phyloP scores from a whole-genome alignment of 345 rosid genomes.

The Populus deltoides region DNA sequence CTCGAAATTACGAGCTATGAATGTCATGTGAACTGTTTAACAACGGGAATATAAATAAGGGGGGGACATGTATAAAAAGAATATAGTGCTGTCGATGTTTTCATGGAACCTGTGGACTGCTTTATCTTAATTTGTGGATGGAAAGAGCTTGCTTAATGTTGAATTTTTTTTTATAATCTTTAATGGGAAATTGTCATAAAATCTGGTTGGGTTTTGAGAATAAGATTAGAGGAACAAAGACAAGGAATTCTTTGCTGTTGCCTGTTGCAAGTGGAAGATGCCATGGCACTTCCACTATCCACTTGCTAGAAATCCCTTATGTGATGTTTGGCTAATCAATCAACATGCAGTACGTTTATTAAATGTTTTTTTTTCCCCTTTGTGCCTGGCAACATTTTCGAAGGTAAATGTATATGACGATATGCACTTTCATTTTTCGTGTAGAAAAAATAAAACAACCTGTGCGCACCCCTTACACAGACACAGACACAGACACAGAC shows the following conservation, averaged over 20 bases:
- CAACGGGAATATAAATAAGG: conserved; percentile 30
- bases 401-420: background rate
- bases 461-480: too few species aligned
- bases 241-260: background rate
- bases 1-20: background rate
- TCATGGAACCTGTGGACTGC: conserved; percentile 1
- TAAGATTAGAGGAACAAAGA: conserved; percentile 4
- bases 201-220: background rate
- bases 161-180: background rate
- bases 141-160: conserved; percentile 2
- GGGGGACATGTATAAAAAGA: conserved; percentile 17
- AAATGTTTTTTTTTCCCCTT: background rate
- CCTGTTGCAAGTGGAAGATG: conserved; percentile 28
- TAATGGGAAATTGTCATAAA: background rate
- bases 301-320: background rate
- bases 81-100: conserved; percentile 31
- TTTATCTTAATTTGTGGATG: conserved; percentile 32
- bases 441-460: too few species aligned
- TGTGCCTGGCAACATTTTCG: background rate
- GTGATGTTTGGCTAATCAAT: background rate
- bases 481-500: too few species aligned
- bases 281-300: conserved; percentile 24
- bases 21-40: conserved; percentile 12
- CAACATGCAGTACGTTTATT: background rate
- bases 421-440: too few species aligned